phyloP scores from a whole-genome alignment of 441 rosid species.

The Eutrema salsugineum region DNA sequence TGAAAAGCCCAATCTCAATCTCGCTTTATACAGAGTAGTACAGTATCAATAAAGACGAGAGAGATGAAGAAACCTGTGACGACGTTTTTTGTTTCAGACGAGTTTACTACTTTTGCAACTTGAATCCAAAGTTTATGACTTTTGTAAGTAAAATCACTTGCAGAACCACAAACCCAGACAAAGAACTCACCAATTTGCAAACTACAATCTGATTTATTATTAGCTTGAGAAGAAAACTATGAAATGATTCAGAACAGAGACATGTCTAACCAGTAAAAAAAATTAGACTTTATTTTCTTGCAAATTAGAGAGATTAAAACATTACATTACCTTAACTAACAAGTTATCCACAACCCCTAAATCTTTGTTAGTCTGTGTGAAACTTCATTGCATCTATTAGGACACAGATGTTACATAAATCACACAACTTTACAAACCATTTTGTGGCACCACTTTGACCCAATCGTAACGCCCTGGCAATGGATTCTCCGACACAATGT shows the following conservation, averaged over 20 bases:
- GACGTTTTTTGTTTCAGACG: conserved; percentile 7
- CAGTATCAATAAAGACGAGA: neutral
- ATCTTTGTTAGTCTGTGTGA: conserved; percentile 32
- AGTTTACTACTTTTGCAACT: neutral
- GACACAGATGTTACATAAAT: conserved; percentile 29
- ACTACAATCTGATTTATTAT: too few species aligned
- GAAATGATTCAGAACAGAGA: too few species aligned
- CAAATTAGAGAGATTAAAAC: too few species aligned
- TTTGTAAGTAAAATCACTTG: neutral
- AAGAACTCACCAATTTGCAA: too few species aligned
- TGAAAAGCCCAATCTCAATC: neutral
- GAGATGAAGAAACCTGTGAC: conserved; percentile 28
- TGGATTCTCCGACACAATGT: conserved; percentile 48
- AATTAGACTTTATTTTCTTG: too few species aligned
- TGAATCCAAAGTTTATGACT: conserved; percentile 17
- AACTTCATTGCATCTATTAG: conserved; percentile 32
- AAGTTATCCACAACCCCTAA: conserved; percentile 17
- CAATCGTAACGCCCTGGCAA: conserved; percentile 62
- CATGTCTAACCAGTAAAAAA: too few species aligned
- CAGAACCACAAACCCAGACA: conserved; percentile 9
- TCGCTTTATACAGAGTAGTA: neutral
- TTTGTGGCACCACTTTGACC: conserved; percentile 43
- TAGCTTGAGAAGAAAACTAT: too few species aligned
- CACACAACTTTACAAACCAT: conserved; percentile 37
- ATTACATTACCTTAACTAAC: too few species aligned